Conservation (phyloP, 768 basidiomycete species). For the Suillus sp. region DNA sequence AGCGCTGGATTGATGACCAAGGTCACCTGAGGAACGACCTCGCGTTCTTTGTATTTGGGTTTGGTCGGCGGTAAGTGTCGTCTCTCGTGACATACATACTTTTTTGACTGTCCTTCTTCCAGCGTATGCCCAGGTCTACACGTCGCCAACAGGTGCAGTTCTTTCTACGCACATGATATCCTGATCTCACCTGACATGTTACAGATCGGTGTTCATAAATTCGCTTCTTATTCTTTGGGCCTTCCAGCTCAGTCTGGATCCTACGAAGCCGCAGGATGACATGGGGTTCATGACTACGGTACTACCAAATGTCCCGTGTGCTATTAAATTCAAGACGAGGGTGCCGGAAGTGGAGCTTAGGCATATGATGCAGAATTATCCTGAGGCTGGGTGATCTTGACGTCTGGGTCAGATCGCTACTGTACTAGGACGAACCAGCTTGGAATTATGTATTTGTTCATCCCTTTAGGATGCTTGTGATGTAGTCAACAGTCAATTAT, state of each 20-base stretch:
- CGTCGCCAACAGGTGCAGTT: not conserved
- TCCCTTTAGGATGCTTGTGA: too few species aligned
- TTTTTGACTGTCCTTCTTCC: not conserved
- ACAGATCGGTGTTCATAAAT: constrained; percentile 1
- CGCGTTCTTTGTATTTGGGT: not conserved
- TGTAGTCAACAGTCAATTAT: not conserved
- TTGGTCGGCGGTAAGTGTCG: not conserved
- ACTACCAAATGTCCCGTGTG: not conserved
- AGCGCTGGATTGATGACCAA: not conserved
- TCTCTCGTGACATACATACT: not conserved
- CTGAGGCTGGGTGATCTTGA: not conserved
- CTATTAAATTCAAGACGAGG: not conserved
- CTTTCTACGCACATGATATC: not conserved
- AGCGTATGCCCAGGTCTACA: constrained; percentile 3
- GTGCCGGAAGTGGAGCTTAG: not conserved
- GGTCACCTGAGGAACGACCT: not conserved
- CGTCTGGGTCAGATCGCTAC: not conserved
- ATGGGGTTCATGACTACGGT: not conserved
- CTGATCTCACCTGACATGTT: not conserved
- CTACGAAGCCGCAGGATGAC: constrained; percentile 1
- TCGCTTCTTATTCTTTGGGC: not conserved
- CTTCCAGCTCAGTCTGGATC: not conserved
- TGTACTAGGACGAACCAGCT: too few species aligned
- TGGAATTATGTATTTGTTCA: too few species aligned
- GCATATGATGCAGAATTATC: not conserved